These are phyloP conservation scores for Suhomyces kilbournensis DNA, from an alignment of 805 yeast genomes.

Conservation along the genomic window DNA sequence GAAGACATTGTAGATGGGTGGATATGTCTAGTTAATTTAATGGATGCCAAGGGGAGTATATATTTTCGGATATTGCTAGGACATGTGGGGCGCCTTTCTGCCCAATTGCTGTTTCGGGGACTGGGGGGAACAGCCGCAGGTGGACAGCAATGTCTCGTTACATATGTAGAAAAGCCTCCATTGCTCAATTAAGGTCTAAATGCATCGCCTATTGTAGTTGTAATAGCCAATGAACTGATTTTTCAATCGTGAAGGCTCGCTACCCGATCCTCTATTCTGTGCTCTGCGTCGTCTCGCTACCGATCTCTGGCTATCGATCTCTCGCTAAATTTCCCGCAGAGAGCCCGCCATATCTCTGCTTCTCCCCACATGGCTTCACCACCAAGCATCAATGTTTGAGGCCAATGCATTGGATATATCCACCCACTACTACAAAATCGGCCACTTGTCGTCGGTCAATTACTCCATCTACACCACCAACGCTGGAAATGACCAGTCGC, in stretches of 20 bases:
- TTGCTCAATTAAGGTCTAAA: too few species aligned
- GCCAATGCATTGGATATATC: conserved; percentile 23
- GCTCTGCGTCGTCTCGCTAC: not conserved
- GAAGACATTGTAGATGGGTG: not conserved
- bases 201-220: not conserved
- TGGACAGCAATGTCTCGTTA: not conserved
- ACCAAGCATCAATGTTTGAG: conserved; percentile 1
- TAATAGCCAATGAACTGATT: not conserved
- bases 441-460: conserved; percentile 29
- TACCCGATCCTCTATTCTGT: not conserved
- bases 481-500: conserved; percentile 33
- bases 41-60: not conserved
- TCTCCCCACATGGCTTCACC: not conserved
- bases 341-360: not conserved
- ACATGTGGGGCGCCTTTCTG: not conserved
- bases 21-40: too few species aligned
- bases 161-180: not conserved
- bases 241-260: not conserved
- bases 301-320: not conserved
- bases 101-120: not conserved
- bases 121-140: not conserved
- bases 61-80: not conserved
- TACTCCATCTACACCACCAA: conserved; percentile 30
- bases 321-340: not conserved
- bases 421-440: conserved; percentile 42